Evolutionary conservation across 345 rosid genomes (phyloP).

Genomic region (Eucalyptus marginata): DNA sequence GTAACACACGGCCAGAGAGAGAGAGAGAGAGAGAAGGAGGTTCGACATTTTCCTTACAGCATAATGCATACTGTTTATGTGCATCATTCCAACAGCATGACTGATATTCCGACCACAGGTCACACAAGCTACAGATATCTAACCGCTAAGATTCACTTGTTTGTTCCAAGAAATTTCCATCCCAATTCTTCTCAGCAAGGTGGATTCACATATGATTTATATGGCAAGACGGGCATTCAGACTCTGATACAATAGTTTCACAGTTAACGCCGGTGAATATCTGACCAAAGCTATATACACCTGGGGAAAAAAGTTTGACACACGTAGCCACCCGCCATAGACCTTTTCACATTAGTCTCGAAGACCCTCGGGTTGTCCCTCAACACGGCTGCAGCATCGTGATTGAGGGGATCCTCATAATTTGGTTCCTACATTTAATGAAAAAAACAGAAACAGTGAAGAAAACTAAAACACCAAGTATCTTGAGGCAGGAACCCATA

Average conservation of each 20-base stretch:
- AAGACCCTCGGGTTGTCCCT: constrained; percentile 75
- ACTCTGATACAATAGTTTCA: background rate
- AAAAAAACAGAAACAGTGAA: background rate
- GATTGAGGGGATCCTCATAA: constrained; percentile 89
- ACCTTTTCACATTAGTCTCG: constrained; percentile 58
- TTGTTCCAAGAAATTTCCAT: background rate
- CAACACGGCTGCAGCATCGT: constrained; percentile 81
- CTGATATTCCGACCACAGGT: background rate
- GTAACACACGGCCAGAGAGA: background rate
- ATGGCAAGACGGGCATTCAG: background rate
- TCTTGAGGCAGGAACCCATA: background rate
- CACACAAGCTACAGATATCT: background rate
- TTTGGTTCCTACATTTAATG: constrained; percentile 61
- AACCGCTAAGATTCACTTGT: background rate
- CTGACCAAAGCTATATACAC: constrained; percentile 34
- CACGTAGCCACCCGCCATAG: constrained; percentile 78
- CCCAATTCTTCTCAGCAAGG: background rate
- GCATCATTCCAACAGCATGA: background rate
- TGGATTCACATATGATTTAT: background rate
- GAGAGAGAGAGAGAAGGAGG: background rate
- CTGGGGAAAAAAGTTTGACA: constrained; percentile 63
- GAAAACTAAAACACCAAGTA: background rate
- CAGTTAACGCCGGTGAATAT: background rate
- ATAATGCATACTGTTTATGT: background rate
- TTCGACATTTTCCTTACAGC: background rate